These are phyloP conservation scores for Posidonia australis DNA, from an alignment of 106 monocot genomes.

Conservation along the genomic window DNA sequence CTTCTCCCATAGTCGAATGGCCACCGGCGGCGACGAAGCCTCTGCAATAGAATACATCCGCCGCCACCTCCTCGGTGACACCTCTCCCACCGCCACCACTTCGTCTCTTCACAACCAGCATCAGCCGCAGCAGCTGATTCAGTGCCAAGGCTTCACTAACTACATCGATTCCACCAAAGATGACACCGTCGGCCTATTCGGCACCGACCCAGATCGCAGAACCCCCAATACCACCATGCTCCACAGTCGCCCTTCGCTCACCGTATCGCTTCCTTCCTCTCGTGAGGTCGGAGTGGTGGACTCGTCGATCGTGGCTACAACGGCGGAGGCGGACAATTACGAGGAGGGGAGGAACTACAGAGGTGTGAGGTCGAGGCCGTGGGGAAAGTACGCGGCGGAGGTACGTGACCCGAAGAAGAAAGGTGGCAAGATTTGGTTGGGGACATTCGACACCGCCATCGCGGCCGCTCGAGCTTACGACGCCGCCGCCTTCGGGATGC, in stretches of 20 bases:
- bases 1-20: not conserved
- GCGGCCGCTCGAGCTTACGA: slow-evolving; percentile 58
- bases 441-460: slow-evolving; percentile 92
- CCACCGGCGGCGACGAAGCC: not conserved
- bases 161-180: not conserved
- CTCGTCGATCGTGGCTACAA: too few species aligned
- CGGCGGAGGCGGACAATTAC: too few species aligned
- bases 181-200: not conserved
- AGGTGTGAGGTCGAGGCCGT: slow-evolving; percentile 27
- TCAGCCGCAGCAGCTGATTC: not conserved
- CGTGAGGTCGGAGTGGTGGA: too few species aligned
- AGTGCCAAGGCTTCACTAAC: not conserved
- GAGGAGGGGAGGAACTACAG: slow-evolving; percentile 11
- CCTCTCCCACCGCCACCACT: not conserved
- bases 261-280: too few species aligned
- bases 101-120: not conserved
- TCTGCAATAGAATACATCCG: slow-evolving; percentile 7
- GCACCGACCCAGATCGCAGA: too few species aligned
- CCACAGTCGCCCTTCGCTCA: too few species aligned
- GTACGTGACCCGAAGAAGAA: slow-evolving; percentile 21
- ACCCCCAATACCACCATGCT: too few species aligned
- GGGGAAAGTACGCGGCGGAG: slow-evolving; percentile 39
- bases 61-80: slow-evolving; percentile 2
- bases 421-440: slow-evolving; percentile 47
- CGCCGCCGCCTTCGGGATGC: slow-evolving; percentile 21